Evolutionary conservation across 2,329 filamentous ascomycete species (phyloP).

Genomic region (Cladophialophora immunda): DNA sequence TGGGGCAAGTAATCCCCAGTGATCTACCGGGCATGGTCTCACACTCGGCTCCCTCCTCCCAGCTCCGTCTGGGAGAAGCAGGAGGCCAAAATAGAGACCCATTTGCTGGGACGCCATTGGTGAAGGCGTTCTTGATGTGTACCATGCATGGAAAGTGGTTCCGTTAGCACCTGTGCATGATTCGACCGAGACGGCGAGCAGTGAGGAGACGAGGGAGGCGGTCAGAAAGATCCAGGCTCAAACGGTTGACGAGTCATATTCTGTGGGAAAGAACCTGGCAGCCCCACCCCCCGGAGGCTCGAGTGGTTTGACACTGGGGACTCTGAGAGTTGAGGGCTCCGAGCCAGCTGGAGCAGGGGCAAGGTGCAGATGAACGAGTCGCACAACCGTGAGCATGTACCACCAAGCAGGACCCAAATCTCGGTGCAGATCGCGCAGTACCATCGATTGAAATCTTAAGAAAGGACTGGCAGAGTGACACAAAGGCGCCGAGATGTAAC

Average conservation of each 20-base stretch:
- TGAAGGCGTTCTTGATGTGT: conserved; percentile 1
- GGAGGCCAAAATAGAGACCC: conserved; percentile 1
- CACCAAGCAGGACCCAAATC: conserved; percentile 29
- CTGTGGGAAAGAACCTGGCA: conserved; percentile 5
- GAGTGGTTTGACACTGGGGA: conserved; percentile 11
- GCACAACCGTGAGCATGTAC: conserved; percentile 22
- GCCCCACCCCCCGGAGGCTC: conserved; percentile 1
- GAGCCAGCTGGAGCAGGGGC: background rate
- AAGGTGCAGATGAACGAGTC: conserved; percentile 15
- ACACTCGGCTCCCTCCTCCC: background rate
- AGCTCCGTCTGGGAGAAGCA: background rate
- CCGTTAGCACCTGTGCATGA: conserved; percentile 5
- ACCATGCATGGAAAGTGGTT: conserved; percentile 8
- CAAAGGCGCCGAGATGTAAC: conserved; percentile 11
- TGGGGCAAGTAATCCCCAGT: background rate
- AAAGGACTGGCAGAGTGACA: conserved; percentile 9
- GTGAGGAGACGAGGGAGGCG: conserved; percentile 22
- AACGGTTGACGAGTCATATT: conserved; percentile 35
- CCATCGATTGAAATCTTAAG: conserved; percentile 4
- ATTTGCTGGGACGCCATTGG: conserved; percentile 3
- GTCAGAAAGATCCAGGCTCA: conserved; percentile 22
- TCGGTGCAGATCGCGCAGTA: conserved; percentile 29
- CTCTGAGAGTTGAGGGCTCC: background rate
- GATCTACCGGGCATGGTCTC: conserved; percentile 11
- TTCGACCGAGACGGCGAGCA: conserved; percentile 10